Percentiles rank a stretch among this genome's conserved stretches.
Conservation (phyloP, 148 eudicot species). For the Rhododendron mucronatum region DNA sequence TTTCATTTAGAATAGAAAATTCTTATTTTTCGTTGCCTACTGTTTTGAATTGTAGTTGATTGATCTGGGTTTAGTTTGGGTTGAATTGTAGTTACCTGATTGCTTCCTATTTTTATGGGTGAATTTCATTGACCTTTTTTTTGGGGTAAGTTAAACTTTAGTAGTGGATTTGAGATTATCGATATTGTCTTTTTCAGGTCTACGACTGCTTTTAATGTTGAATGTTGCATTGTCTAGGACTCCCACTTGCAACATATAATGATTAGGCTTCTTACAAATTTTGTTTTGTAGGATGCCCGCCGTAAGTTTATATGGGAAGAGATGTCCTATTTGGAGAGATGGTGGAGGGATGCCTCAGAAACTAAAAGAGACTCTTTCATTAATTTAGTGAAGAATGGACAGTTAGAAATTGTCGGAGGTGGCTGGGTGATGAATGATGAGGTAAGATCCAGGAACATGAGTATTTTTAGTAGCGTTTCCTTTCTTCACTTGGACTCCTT, state of each 20-base stretch:
- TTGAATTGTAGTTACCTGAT: not conserved
- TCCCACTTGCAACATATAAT: not conserved
- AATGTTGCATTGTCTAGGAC: not conserved
- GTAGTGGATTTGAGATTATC: not conserved
- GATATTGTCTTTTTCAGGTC: not conserved
- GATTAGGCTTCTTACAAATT: not conserved
- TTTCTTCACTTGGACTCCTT: not conserved
- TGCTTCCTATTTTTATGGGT: not conserved
- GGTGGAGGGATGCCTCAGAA: conserved; percentile 97
- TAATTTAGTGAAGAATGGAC: conserved; percentile 71
- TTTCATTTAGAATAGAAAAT: not conserved
- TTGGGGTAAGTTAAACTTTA: not conserved
- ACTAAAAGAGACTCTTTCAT: conserved; percentile 57
- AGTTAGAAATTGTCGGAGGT: conserved; percentile 96
- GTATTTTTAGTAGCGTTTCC: not conserved
- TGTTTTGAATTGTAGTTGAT: not conserved
- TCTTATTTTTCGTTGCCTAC: not conserved
- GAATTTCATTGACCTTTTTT: not conserved
- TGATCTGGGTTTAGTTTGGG: not conserved
- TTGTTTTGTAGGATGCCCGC: conserved; percentile 61
- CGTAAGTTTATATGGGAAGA: conserved; percentile 99
- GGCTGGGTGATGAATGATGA: conserved; percentile 99
- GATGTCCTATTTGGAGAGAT: conserved; percentile 98
- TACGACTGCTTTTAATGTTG: not conserved
- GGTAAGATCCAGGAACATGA: conserved; percentile 35